Evolutionary conservation across 129 eudicot genomes (phyloP), one percentile per base, ranked within the genome.

Genomic region (Escallonia herrerae): DNA sequence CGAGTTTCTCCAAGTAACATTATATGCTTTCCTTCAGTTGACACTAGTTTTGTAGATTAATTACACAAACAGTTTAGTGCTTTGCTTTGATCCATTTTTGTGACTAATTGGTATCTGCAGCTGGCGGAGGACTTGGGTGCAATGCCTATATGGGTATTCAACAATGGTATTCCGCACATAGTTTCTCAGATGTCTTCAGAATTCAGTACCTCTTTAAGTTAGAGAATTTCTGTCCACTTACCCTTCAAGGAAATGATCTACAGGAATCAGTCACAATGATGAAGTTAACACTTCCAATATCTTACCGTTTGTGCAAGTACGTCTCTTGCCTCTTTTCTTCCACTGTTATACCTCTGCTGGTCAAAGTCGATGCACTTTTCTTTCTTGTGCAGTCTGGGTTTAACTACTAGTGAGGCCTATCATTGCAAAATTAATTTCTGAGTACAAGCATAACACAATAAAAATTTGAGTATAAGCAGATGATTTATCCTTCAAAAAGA

Each of bases 61-160:
- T 22, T 22, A 22, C 1, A 1, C 33, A 22, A 22, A 64, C n/a
- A 37, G 58, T 3, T 6, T 51, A 51, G n/a, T 51, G 46, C 13
- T 72, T 43, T 50, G 40, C 41, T 3, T 50, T 13, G 47, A 8
- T 43, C 12, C 5, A 46, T 37, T 41, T 72, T 41, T 6, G 33
- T 37, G 33, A 61, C 50, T 14, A 38, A 38, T 69, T 53, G 53
- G 46, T 48, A 63, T 78, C 52, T 77, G 71, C 76, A 94, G 99
- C 79, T 94, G 49, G 87, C 99, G 6, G 99, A 94, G 80, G 99
- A 94, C 77, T 76, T 94, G 40, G 95, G 91, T 60, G 93, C 99
- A 72, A 64, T 69, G 37, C 99, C 99, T 33, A 70, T 94, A 59
- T 94, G 99, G 99, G 99, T 94, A 52, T 82, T 94, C 67, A 94